Percentiles rank a stretch among this genome's conserved stretches.
phyloP scores from a whole-genome alignment of 2,329 filamentous ascomycete species.

The Cladosporium sp. region DNA sequence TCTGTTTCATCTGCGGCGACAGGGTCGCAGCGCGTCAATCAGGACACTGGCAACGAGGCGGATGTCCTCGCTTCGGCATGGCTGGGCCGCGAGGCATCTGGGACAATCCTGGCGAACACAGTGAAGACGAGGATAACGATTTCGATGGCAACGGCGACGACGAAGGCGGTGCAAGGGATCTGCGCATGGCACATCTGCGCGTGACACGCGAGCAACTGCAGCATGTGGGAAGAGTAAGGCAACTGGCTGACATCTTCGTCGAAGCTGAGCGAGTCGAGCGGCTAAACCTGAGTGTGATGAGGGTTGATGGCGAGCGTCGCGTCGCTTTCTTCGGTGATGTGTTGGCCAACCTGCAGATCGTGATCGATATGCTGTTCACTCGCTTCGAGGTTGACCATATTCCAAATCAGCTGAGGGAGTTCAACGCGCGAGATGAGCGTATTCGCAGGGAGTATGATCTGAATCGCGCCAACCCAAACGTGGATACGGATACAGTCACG shows the following conservation, averaged over 20 bases:
- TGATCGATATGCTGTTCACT: neutral
- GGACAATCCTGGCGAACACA: neutral
- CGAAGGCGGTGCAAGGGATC: neutral
- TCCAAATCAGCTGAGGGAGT: neutral
- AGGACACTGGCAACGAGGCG: conserved; percentile 22
- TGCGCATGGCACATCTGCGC: too few relatives aligned
- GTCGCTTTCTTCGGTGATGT: neutral
- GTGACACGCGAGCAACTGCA: too few relatives aligned
- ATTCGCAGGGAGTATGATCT: neutral
- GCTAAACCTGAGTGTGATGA: neutral
- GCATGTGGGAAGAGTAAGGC: neutral
- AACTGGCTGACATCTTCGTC: neutral
- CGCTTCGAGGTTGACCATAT: neutral
- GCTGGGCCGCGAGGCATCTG: neutral
- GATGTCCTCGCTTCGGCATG: conserved; percentile 23
- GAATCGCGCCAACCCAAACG: neutral
- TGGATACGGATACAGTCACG: neutral
- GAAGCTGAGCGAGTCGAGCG: neutral
- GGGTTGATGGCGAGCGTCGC: neutral
- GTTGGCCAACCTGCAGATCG: neutral
- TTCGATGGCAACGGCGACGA: neutral
- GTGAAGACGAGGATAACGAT: neutral
- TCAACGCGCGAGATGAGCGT: neutral
- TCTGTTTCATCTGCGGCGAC: conserved; percentile 27
- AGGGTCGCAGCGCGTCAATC: neutral